These are phyloP conservation scores for Arxiozyma bovina DNA, from an alignment of 1,139 yeast genomes.

Conservation along the genomic window DNA sequence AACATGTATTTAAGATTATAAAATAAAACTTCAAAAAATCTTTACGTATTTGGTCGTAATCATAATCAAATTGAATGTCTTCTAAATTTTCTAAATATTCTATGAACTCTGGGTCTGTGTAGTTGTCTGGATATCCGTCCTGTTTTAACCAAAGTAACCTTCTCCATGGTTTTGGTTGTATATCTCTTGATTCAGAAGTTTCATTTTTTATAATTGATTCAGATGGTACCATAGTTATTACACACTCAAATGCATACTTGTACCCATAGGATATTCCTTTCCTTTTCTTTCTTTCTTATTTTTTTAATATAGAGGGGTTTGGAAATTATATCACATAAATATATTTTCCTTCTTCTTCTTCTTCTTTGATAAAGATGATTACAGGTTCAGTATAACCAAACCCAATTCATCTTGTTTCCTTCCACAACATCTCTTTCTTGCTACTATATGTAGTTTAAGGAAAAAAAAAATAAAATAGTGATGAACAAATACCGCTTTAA, in stretches of 20 bases:
- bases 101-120: slow-evolving; percentile 71
- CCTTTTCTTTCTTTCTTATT: too few relatives aligned
- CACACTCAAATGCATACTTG: too few relatives aligned
- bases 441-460: background rate
- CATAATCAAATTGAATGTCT: slow-evolving; percentile 31
- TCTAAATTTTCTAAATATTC: slow-evolving; percentile 71
- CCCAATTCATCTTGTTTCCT: too few relatives aligned
- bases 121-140: slow-evolving; percentile 76
- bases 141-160: slow-evolving; percentile 82
- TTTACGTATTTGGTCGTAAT: slow-evolving; percentile 50
- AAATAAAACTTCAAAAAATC: slow-evolving; percentile 30
- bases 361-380: too few relatives aligned
- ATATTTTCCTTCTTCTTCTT: too few relatives aligned
- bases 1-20: slow-evolving; percentile 28
- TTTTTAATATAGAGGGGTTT: too few relatives aligned
- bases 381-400: too few relatives aligned
- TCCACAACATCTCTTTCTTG: background rate
- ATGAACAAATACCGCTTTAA: too few relatives aligned
- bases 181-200: background rate
- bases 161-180: slow-evolving; percentile 45
- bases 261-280: too few relatives aligned
- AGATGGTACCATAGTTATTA: background rate
- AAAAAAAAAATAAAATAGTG: background rate
- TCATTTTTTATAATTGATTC: too few relatives aligned
- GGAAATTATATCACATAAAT: too few relatives aligned